Evolutionary conservation across 2,329 filamentous ascomycete species (phyloP), one percentile per base, ranked within the genome.

Genomic region (Exophiala dermatitidis): DNA sequence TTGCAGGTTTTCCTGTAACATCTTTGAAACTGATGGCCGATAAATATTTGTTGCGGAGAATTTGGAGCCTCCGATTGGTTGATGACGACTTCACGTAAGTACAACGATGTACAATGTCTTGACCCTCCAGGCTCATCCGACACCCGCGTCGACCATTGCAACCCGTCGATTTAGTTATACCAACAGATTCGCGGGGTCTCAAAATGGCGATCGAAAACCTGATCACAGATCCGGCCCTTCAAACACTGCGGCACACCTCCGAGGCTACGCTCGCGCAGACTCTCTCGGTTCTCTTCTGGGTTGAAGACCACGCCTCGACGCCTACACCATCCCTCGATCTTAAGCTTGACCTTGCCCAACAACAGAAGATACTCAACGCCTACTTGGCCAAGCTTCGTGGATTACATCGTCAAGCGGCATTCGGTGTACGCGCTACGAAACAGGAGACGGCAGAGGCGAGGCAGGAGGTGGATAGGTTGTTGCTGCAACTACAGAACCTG

Each of bases 401-500:
- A 8, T 77, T 93, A 30, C 91, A 96, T 68, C 84, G 93, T 30
- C 80, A 85, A 59, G 89, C 90, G 6, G 83, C 90, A 60, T 79
- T 95, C 63, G 79, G 82, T 31, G 88, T 90, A 31, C 83, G 93
- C 60, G 83, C 89, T 62, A 95, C 90, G 9, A 97, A 97, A 69
- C 77, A 86, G 49, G 77, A 82, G 62, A 97, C 93, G 0, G 86
- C 88, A 31, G 89, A 95, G 69, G 87, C 86, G 46, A 83, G 90
- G 46, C 87, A 91, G 64, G 89, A 95, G 71, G 89, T 97, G 60
- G 93, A 98, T 68, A 82, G 85, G 46, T 77, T 98, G 57, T 90
- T 97, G 67, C 77, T 98, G 36, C 88, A 95, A 66, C 77, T 98
- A 51, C 91, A 97, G 71, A 98, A 98, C 66, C 74, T 98, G 5